Conservation (phyloP, 2,329 filamentous ascomycete genomes). For the Arthrobotrys conoides region DNA sequence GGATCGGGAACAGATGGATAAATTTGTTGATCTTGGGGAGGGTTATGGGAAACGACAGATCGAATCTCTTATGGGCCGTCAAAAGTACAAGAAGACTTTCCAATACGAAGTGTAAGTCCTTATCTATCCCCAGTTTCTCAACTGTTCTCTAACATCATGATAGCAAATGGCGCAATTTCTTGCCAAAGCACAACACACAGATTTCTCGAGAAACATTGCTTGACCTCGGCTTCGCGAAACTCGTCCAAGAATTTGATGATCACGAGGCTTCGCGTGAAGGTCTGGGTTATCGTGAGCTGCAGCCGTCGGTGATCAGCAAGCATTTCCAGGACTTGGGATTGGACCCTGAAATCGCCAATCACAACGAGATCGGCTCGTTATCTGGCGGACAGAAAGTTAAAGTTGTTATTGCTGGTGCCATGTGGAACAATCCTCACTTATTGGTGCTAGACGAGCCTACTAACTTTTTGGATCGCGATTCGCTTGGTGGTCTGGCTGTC, state of each 20-base stretch:
- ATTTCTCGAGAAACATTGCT: conserved; percentile 92
- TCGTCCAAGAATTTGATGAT: conserved; percentile 98
- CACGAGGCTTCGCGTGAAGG: conserved; percentile 99
- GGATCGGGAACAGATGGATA: conserved; percentile 92
- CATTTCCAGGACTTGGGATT: conserved; percentile 98
- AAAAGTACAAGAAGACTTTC: conserved; percentile 99
- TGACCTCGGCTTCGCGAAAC: conserved; percentile 88
- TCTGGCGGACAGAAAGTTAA: conserved; percentile 99
- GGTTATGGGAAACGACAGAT: conserved; percentile 83
- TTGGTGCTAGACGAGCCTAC: conserved; percentile 98
- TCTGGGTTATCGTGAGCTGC: conserved; percentile 93
- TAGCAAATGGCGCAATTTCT: conserved; percentile 81
- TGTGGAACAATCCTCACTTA: conserved; percentile 99
- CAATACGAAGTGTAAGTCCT: conserved; percentile 82
- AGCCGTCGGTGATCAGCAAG: conserved; percentile 94
- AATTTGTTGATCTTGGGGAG: conserved; percentile 85
- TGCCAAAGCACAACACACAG: conserved; percentile 94
- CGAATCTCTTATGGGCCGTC: conserved; percentile 91
- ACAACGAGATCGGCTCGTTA: conserved; percentile 96
- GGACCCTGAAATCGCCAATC: conserved; percentile 97
- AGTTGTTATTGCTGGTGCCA: conserved; percentile 93
- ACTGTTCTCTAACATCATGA: neutral
- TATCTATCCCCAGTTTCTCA: neutral
- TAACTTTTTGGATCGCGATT: conserved; percentile 99
- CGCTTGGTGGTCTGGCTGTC: conserved; percentile 94